Percentiles rank a stretch among this genome's conserved stretches.
These are phyloP conservation scores for Pyrenochaeta sp. DNA, from an alignment of 2,329 filamentous ascomycete genomes.

Conservation along the genomic window DNA sequence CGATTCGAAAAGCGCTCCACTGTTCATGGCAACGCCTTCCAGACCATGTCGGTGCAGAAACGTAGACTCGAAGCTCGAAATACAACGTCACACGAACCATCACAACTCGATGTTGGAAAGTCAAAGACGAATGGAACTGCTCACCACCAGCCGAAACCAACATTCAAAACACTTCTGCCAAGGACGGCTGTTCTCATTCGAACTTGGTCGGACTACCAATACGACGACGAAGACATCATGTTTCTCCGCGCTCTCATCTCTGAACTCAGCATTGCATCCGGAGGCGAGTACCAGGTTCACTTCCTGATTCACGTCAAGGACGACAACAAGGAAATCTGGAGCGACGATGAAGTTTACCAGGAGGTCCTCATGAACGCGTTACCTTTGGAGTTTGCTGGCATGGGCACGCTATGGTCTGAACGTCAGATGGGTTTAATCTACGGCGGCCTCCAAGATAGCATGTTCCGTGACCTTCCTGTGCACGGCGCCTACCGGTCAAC, in stretches of 20 bases:
- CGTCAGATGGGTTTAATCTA: slow-evolving; percentile 64
- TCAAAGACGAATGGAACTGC: slow-evolving; percentile 19
- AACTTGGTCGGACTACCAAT: slow-evolving; percentile 81
- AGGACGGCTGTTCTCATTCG: slow-evolving; percentile 83
- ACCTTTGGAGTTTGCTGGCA: slow-evolving; percentile 58
- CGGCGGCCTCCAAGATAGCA: slow-evolving; percentile 57
- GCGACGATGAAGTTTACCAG: slow-evolving; percentile 76
- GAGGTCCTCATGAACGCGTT: slow-evolving; percentile 63
- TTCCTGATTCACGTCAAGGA: slow-evolving; percentile 88
- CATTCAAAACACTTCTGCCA: slow-evolving; percentile 51
- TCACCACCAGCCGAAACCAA: slow-evolving; percentile 26
- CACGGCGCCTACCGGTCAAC: slow-evolving; percentile 76
- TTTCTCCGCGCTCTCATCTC: slow-evolving; percentile 82
- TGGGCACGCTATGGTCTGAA: slow-evolving; percentile 62
- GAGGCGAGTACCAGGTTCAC: slow-evolving; percentile 82
- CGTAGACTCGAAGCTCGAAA: slow-evolving; percentile 13
- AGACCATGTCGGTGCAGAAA: slow-evolving; percentile 46
- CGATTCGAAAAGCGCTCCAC: slow-evolving; percentile 65
- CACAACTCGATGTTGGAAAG: slow-evolving; percentile 8
- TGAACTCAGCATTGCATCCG: slow-evolving; percentile 78
- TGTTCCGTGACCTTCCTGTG: slow-evolving; percentile 68
- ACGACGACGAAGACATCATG: slow-evolving; percentile 80
- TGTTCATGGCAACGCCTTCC: slow-evolving; percentile 48
- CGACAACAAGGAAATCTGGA: slow-evolving; percentile 79
- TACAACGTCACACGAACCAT: too few species aligned